These are phyloP conservation scores for Calonectria pauciramosa DNA, from an alignment of 2,329 filamentous ascomycete species.

Conservation along the genomic window DNA sequence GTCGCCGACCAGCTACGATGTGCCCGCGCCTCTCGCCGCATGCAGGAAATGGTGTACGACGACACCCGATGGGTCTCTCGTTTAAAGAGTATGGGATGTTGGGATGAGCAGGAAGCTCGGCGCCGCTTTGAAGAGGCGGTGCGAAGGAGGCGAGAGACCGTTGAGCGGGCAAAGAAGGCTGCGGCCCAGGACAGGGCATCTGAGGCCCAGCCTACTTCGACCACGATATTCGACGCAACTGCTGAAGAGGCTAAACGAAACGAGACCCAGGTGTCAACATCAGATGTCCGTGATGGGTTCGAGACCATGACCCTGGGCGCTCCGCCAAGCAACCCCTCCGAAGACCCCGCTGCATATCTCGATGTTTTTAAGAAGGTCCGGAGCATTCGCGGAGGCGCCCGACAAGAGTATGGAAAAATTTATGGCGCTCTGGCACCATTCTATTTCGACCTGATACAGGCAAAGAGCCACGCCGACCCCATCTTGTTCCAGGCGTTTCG, in stretches of 20 bases:
- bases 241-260: constrained; percentile 74
- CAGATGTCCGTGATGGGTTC: constrained; percentile 75
- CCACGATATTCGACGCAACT: constrained; percentile 81
- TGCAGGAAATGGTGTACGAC: constrained; percentile 99
- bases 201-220: constrained; percentile 41
- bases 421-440: constrained; percentile 91
- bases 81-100: constrained; percentile 88
- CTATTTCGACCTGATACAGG: constrained; percentile 84
- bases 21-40: constrained; percentile 84
- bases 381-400: constrained; percentile 86
- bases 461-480: constrained; percentile 82
- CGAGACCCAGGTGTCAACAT: constrained; percentile 55
- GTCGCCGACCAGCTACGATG: constrained; percentile 88
- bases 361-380: constrained; percentile 77
- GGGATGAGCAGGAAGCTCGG: constrained; percentile 91
- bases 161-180: constrained; percentile 41
- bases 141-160: constrained; percentile 70
- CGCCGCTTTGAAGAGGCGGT: constrained; percentile 82
- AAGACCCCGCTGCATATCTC: constrained; percentile 76
- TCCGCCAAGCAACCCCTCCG: constrained; percentile 59
- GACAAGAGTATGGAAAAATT: constrained; percentile 91
- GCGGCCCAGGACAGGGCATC: constrained; percentile 35
- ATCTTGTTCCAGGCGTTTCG: constrained; percentile 88
- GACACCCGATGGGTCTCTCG: constrained; percentile 94
- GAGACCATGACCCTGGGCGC: constrained; percentile 77